Base-by-base conservation (phyloP, 371 early-diverging fungal genomes). In the Mortierella sp. region DNA sequence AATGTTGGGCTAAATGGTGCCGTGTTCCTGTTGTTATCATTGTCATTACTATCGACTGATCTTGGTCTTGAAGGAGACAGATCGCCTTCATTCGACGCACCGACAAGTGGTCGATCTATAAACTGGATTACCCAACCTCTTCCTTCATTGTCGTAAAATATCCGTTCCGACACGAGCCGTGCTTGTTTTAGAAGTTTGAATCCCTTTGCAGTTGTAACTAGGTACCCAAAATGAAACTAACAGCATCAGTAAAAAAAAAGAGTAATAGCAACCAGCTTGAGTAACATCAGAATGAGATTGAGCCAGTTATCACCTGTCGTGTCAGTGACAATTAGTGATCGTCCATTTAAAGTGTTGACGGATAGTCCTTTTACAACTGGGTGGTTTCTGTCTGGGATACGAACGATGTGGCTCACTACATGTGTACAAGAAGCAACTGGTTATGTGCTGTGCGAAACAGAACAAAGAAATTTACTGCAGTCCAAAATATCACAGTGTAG, bases 61-160 rank as follows among this genome's bases (percentile, higher is more conserved):
- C 54, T 52, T 26, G 73, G 64, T 1, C 18, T 62, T 16, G 78
- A 39, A 18, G 61, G 54, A 12, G 47, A 30, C 16, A 32, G 49
- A 10, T 54, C 30, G 14, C 43, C 68, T 47, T 62, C 62, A 54
- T 68, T 68, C 11, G 49, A 47, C 3, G 61, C 64, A 9, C 76
- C 73, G 3, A 83, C 68, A 6, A 83, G 73, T 0, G 83, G 77
- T 18, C 77, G 73, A 57, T 83, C 83, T 22, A 83, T 83, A 18
- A 71, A 78, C 32, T 83, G 75, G 12, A 83, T 67, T 6, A 77
- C 32, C 73, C 76, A 83, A 0, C 77, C 77, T 64, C 66, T 47
- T 3, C 83, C 77, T 2, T 83, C 83, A 30, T 83, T 70, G 70
- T 83, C 83, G 66, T 83, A 83, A 45, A 77, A 72, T 26, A 83